A percentile compares a stretch with the other conserved stretches of the same genome.
phyloP scores from a whole-genome alignment of 176 grass and related monocot genomes.

The Zoysia pacifica region DNA sequence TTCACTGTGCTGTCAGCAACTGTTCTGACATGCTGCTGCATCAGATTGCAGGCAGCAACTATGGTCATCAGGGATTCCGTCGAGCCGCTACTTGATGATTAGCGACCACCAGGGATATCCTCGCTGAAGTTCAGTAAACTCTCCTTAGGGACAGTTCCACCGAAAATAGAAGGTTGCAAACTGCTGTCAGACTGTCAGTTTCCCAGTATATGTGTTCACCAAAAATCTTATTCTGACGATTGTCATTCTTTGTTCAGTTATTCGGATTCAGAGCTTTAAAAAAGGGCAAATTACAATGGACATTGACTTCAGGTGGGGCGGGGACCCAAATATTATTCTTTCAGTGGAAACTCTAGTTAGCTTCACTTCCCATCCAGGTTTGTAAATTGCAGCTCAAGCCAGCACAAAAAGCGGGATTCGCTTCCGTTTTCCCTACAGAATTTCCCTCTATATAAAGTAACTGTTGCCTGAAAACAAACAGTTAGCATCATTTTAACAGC shows the following conservation, averaged over 20 bases:
- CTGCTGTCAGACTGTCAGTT: not conserved
- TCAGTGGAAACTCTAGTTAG: conserved; percentile 95
- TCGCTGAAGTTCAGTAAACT: conserved; percentile 94
- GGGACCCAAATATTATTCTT: conserved; percentile 89
- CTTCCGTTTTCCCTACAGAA: not conserved
- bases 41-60: conserved; percentile 75
- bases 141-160: conserved; percentile 79
- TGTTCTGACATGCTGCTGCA: conserved; percentile 21
- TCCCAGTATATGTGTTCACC: not conserved
- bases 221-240: not conserved
- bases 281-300: conserved; percentile 95
- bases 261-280: conserved; percentile 80
- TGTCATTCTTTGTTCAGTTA: conserved; percentile 52
- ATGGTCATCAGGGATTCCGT: conserved; percentile 92
- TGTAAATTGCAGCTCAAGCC: not conserved
- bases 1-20: not conserved
- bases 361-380: conserved; percentile 98
- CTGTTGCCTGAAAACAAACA: no score
- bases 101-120: conserved; percentile 79
- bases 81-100: conserved; percentile 85
- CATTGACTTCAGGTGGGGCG: conserved; percentile 90
- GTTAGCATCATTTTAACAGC: not conserved
- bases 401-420: not conserved
- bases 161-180: conserved; percentile 89
- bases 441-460: not conserved